Evolutionary conservation across 192 early-diverging fungal species (phyloP).

Genomic region (Coemansia asiatica): DNA sequence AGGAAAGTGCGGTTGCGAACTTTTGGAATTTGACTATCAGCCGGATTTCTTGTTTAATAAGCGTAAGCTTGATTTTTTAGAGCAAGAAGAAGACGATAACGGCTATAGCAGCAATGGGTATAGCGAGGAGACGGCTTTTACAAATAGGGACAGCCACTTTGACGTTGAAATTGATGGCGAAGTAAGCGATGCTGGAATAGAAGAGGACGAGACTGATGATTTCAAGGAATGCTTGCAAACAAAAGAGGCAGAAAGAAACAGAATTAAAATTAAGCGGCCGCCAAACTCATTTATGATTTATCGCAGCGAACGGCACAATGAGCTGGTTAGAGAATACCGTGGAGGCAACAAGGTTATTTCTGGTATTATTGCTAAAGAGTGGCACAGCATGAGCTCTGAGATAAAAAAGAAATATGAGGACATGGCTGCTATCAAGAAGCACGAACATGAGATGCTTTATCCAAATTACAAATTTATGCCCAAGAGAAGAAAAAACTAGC

Average conservation of each 20-base stretch:
- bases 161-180: constrained; percentile 4
- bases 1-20: constrained; percentile 40
- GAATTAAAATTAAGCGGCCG: constrained; percentile 52
- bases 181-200: constrained; percentile 2
- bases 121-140: neutral
- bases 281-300: constrained; percentile 56
- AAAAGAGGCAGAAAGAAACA: constrained; percentile 31
- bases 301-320: constrained; percentile 46
- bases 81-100: constrained; percentile 16
- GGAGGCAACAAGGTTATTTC: constrained; percentile 55
- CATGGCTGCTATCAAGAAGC: constrained; percentile 44
- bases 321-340: constrained; percentile 40
- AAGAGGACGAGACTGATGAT: constrained; percentile 6
- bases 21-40: constrained; percentile 54
- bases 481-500: constrained; percentile 30
- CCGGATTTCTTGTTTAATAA: constrained; percentile 50
- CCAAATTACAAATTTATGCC: constrained; percentile 56
- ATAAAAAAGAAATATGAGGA: constrained; percentile 39
- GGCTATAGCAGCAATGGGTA: constrained; percentile 11
- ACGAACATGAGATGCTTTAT: constrained; percentile 49
- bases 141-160: constrained; percentile 9
- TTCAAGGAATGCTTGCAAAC: constrained; percentile 8
- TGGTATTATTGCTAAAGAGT: constrained; percentile 44
- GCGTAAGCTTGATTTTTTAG: constrained; percentile 6
- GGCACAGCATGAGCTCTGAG: constrained; percentile 35